phyloP scores from a whole-genome alignment of 495 filamentous ascomycete genomes.

The Stereocaulon alpinum region DNA sequence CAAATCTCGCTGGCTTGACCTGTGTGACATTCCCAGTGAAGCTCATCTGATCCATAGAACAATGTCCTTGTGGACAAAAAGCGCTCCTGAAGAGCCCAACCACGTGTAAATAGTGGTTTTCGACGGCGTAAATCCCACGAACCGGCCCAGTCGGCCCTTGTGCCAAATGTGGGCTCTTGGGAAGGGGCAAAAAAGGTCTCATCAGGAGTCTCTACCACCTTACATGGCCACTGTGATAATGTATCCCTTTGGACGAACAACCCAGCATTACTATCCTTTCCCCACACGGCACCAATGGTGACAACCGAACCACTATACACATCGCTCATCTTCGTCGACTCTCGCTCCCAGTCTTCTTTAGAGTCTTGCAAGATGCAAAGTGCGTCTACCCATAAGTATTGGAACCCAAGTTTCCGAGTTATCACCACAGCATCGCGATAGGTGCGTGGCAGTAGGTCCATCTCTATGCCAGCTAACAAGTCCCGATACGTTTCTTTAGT shows the following conservation, averaged over 20 bases:
- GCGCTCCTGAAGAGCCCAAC: constrained; percentile 30
- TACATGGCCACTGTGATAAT: no score
- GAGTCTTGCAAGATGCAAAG: constrained; percentile 26
- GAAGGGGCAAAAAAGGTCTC: no score
- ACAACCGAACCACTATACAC: constrained; percentile 21
- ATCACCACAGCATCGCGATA: constrained; percentile 24
- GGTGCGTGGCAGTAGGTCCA: constrained; percentile 21
- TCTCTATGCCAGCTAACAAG: constrained; percentile 12
- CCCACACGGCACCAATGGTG: constrained; percentile 21
- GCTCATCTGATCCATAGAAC: constrained; percentile 21
- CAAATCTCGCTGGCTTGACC: no score
- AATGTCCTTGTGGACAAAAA: constrained; percentile 25
- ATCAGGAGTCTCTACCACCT: no score
- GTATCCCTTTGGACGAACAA: no score
- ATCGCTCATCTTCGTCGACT: constrained; percentile 21
- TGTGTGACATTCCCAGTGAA: constrained; percentile 30
- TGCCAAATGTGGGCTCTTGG: no score
- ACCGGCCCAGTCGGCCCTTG: no score
- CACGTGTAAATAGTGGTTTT: constrained; percentile 16
- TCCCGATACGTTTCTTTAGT: constrained; percentile 14
- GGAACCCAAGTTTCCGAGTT: constrained; percentile 15
- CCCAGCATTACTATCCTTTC: no score
- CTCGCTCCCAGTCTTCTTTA: constrained; percentile 22
- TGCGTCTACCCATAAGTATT: constrained; percentile 28
- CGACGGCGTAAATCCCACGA: no score